Evolutionary conservation across 371 early-diverging fungal genomes (phyloP), one percentile per base, ranked within the genome.

Genomic region (Actinomortierella wolfii): DNA sequence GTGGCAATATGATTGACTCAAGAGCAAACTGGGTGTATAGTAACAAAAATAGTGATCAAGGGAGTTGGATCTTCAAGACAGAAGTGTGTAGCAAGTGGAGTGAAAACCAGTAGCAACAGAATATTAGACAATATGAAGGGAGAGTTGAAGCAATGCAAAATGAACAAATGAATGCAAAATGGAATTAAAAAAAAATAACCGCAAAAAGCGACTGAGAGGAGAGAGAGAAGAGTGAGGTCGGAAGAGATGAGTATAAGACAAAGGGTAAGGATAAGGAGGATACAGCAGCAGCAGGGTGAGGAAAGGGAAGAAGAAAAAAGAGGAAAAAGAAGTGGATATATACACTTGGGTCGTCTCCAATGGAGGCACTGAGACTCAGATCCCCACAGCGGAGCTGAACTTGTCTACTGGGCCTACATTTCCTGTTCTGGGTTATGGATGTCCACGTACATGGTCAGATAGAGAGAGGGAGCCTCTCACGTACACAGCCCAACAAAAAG

Each of bases 321-420:
- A 47, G 25, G n/a, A 60, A 44, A 25, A 29, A 26, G 24, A 47
- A 57, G 41, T 57, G 52, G 25, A 23, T 55, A 15, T n/a, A 43
- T 40, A 39, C 18, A 24, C 17, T 6, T 25, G 46, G 39, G 39
- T 39, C 29, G 17, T 28, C 48, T n/a, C n/a, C n/a, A n/a, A n/a
- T n/a, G n/a, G n/a, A n/a, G n/a, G n/a, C n/a, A n/a, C n/a, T n/a
- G n/a, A n/a, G n/a, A n/a, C n/a, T n/a, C n/a, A n/a, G n/a, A n/a
- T n/a, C n/a, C n/a, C n/a, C n/a, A n/a, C n/a, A 34, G 11, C 34
- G 11, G 11, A 11, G 34, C 34, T 34, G 34, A 11, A 11, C 34
- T 34, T 4, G 34, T 34, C 7, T 4, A 11, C 11, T 4, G 34
- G 7, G 11, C 34, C 34, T 11, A 6, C 34, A 34, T 34, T 34